Base-by-base conservation (phyloP, 2,329 filamentous ascomycete genomes). In the Domatiomyces globalis region DNA sequence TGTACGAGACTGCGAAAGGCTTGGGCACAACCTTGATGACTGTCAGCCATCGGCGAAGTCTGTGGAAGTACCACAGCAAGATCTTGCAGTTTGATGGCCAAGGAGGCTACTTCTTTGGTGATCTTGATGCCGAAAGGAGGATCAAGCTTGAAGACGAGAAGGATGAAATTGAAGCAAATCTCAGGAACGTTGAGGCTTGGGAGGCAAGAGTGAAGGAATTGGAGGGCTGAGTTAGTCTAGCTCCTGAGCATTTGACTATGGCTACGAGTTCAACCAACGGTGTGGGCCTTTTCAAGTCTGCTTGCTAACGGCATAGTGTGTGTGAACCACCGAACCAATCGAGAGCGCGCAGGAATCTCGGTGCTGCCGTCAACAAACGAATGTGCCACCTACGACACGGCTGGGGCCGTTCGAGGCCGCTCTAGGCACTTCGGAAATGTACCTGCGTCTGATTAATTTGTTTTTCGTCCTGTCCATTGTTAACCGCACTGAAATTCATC, bases 31-130 rank as follows among this genome's bases (percentile, higher is more conserved):
- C 92, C 0, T 76, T 98, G 56, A 95, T 98, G 87, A 98, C 92
- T 0, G 92, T 98, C 20, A 88, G 83, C 58, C 92, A 98, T 67
- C 75, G 92, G 7, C 74, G 88, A 56, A 94, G 87, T 70, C 69
- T 98, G 60, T 98, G 92, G 92, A 89, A 92, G 67, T 96, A 98
- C 67, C 92, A 98, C 67, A 84, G 81, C 59, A 84, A 84, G 68
- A 96, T 98, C 54, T 68, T 98, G 63, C 92, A 98, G 68, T 98
- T 98, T 65, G 90, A 96, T 67, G 92, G 92, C 0, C 87, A 95
- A 68, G 92, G 92, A 0, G 76, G 87, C 48, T 95, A 86, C 62
- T 80, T 95, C 36, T 98, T 98, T 63, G 94, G 88, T 0, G 79
- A 78, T 51, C 72, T 98, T 48, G 92, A 98, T 67, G 90, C 90